Base-by-base conservation (phyloP, 805 yeast genomes). In the Peterozyma toletana region DNA sequence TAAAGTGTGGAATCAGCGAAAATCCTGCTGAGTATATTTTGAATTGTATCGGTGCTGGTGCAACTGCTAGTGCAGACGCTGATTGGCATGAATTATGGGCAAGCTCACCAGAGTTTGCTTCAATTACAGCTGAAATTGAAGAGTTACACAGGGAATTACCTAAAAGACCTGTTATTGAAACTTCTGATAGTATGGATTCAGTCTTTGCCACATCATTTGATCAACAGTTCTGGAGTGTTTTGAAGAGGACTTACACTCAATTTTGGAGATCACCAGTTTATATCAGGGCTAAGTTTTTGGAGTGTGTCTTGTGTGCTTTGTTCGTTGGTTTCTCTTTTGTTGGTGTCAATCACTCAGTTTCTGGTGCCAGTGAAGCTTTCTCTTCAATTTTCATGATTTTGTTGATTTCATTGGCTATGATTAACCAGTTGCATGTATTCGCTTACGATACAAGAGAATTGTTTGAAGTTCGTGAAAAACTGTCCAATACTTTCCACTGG, bases 311-410 rank as follows among this genome's bases (percentile, higher is more conserved):
- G 17, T 66, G 78, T 38, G 75, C 83, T 35, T 53, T 83, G 17
- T 80, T 81, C 57, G 74, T 78, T 48, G 89, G 90, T 39, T 83
- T 83, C 59, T 66, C 80, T 5, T 54, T 54, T 44, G 52, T 40
- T 33, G 50, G 48, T 14, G 41, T 51, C 43, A 48, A 48, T 38
- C 45, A 52, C 33, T 30, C 51, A 9, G 15, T 49, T 11, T 43
- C 50, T 2, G 55, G 55, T 14, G 47, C 51, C 47, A 56, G 53
- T 38, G 33, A 42, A 59, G 68, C 73, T 48, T 67, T 75, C 68
- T 70, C 73, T 44, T 62, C 78, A 30, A 63, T 71, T 37, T 75
- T 75, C 59, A 72, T 69, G 71, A 60, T 60, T 43, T 53, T 63
- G 45, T 61, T 69, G 44, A 67, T 67, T 21, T 64, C 67, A 49